Evolutionary conservation across 2,329 filamentous ascomycete species (phyloP), one percentile per base, ranked within the genome.

Genomic region (Sarocladium oryzae): DNA sequence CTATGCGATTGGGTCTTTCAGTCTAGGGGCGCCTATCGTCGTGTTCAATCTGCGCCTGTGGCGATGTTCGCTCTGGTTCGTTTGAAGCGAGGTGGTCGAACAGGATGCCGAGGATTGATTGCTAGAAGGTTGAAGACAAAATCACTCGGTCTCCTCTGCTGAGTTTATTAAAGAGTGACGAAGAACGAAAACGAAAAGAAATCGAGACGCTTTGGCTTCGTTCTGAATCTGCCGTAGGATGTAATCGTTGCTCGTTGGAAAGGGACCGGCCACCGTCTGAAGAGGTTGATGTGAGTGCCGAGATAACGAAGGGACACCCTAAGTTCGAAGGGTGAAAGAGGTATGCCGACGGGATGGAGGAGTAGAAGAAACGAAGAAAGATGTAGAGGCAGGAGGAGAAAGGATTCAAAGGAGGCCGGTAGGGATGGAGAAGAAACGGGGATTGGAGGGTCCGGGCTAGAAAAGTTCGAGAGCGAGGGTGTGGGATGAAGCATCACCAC

Each of bases 401-500:
- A 50, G 20, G 23, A 20, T 35, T 48, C 26, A 33, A 48, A 45
- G 21, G 28, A 21, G 16, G 21, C 26, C 40, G n/a, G 4, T 9
- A 23, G 16, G 37, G 37, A 50, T 28, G 48, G 45, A 46, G 40
- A 30, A 50, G 46, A 16, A 20, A 43, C 36, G 21, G 26, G 51
- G 24, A 33, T 51, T 30, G 30, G 54, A 33, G 37, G 49, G 23
- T 43, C 21, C 40, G 21, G 21, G 40, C 11, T 43, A 23, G 40
- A 43, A 43, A 43, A 43, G 21, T 43, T 48, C 43, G 43, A 48
- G 20, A 16, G 24, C 9, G 40, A 21, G 24, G 24, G 26, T 48
- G 43, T n/a, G 43, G 33, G 28, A 30, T 40, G 41, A 40, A 48
- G 43, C 43, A 48, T 48, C 43, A 13, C 26, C 43, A 48, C 32